Base-by-base conservation (phyloP, 805 yeast species). In the Candida vaughaniae region DNA sequence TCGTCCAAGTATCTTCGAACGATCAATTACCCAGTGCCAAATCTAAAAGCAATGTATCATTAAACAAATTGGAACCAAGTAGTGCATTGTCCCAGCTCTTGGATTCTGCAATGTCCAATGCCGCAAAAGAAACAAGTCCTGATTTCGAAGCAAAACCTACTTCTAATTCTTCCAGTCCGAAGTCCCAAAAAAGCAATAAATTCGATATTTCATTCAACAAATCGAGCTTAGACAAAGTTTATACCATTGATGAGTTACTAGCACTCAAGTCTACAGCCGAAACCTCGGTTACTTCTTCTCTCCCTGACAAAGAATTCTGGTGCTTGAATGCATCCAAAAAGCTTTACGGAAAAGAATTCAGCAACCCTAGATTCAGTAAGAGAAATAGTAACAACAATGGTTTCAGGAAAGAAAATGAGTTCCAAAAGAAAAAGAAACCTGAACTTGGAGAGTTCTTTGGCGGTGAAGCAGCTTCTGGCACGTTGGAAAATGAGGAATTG, bases 51-150 rank as follows among this genome's bases (percentile, higher is more conserved):
- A 32, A 36, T 12, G 10, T 20, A 6, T 20, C 23, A 10, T n/a
- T 27, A 6, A 31, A 23, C 15, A 12, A 16, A 6, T 31, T 31
- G 26, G 36, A 19, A 11, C 25, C 33, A 22, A 27, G 43, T 16
- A 45, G 35, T 30, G 72, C 66, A 5, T 61, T 69, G 27, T 62
- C 73, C 15, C 61, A 60, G 43, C 53, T 69, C 28, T 56, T 69
- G 31, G 74, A 69, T 45, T 62, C 70, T 6, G 75, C 75, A 12
- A 66, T 69, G 47, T 71, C 72, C 19, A 65, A 69, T 23, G 75
- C 75, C 10, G 74, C 74, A 25, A 64, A 61, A 33, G 74, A 69
- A 38, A 46, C 62, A 14, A 61, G 69, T 4, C 73, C 72, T 6
- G 71, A 64, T 19, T 28, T 54, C 11, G 63, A 50, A 14, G n/a